Conservation (phyloP, 2,329 filamentous ascomycete genomes). For the Taxawa tesnikishii region DNA sequence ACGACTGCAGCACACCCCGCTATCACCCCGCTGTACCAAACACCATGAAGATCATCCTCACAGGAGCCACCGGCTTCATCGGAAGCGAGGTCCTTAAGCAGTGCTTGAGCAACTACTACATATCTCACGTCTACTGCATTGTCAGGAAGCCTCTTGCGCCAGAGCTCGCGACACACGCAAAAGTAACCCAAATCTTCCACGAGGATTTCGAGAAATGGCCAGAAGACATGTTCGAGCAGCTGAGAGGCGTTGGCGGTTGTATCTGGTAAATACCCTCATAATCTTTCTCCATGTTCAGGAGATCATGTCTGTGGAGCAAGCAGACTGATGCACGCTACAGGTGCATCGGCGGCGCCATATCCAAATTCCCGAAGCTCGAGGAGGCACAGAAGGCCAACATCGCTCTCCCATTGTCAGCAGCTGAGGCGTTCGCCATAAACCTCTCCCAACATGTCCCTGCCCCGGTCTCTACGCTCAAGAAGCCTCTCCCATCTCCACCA, state of each 20-base stretch:
- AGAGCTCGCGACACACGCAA: slow-evolving; percentile 15
- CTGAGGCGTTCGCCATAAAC: slow-evolving; percentile 17
- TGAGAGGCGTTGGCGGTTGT: slow-evolving; percentile 32
- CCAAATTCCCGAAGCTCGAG: slow-evolving; percentile 14
- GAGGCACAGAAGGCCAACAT: slow-evolving; percentile 19
- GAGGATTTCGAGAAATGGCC: slow-evolving; percentile 43
- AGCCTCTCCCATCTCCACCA: slow-evolving; percentile 8
- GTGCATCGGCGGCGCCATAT: slow-evolving; percentile 14
- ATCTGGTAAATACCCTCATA: slow-evolving; percentile 30
- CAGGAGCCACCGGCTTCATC: slow-evolving; percentile 46
- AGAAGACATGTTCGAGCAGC: slow-evolving; percentile 25
- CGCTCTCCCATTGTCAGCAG: slow-evolving; percentile 16
- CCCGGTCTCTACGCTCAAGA: slow-evolving; percentile 6
- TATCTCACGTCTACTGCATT: slow-evolving; percentile 29
- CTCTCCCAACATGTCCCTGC: slow-evolving; percentile 13
- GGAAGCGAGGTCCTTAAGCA: slow-evolving; percentile 41
- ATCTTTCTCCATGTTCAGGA: slow-evolving; percentile 1
- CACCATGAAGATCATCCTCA: slow-evolving; percentile 47
- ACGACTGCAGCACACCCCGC: too few relatives aligned
- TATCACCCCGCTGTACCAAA: too few relatives aligned
- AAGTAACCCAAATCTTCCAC: slow-evolving; percentile 22
- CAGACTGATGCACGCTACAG: too few relatives aligned
- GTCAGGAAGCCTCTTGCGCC: slow-evolving; percentile 16
- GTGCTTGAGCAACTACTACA: slow-evolving; percentile 34
- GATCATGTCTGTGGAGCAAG: too few relatives aligned